Evolutionary conservation across 148 eudicot genomes (phyloP), one percentile per base, ranked within the genome.

Genomic region (Fagopyrum homotropicum): DNA sequence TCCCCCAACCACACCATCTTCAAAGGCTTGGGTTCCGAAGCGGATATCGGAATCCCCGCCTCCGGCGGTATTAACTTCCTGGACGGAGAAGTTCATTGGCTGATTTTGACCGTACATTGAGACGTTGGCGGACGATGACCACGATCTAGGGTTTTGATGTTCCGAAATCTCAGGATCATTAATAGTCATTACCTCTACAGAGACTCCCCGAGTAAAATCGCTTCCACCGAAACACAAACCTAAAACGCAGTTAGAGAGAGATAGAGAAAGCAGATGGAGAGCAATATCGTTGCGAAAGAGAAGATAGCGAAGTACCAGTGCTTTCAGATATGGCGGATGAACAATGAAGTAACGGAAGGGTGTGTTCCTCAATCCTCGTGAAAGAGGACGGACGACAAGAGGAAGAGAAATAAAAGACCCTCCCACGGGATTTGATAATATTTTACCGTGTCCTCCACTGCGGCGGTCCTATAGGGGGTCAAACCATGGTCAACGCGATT

Each of bases 21-120:
- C 55, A 49, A 72, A 78, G 15, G 77, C 22, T 22, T 77, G 83
- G 17, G 77, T 59, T 4, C 77, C 81, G 66, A 72, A 78, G 29
- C 77, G 83, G 47, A 75, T 79, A 22, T 80, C 77, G 16, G 88
- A 79, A n/a, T 88, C 87, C 6, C 82, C 83, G 6, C 80, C 77
- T 0, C 76, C 84, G 29, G 83, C 83, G 46, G 70, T 83, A n/a
- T 76, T 82, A 61, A 75, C 80, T 22, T 80, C 85, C 9, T 81
- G 85, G 63, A 73, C 78, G 66, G 79, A 80, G 8, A 74, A 74
- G 75, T 51, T 77, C 74, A 83, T 29, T 47, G 80, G 77, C 17
- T 82, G 83, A 45, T 44, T 8, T 9, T 83, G 79, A 9, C n/a
- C 70, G 76, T 80, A 80, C 84, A 84, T 84, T 66, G 71, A 66